Percentiles rank a stretch among this genome's conserved stretches.
These are phyloP conservation scores for Flaveria floridana DNA, from an alignment of 140 eudicot species.

Conservation along the genomic window DNA sequence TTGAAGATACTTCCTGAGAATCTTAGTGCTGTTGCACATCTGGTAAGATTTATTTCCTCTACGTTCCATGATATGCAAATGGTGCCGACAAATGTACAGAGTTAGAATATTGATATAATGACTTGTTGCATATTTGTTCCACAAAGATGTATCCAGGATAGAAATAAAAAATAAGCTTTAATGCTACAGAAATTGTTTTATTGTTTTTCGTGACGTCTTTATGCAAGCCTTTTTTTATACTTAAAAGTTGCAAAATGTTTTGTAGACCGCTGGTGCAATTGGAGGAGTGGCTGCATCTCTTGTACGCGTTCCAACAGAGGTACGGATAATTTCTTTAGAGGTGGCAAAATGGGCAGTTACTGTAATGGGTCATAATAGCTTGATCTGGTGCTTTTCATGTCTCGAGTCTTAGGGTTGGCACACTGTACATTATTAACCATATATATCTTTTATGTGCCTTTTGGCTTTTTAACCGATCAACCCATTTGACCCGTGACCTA, in stretches of 20 bases:
- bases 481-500: not conserved
- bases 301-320: constrained; percentile 98
- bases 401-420: not conserved
- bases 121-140: not conserved
- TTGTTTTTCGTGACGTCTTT: not conserved
- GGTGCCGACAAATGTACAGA: not conserved
- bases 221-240: not conserved
- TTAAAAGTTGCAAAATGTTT: constrained; percentile 23
- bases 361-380: not conserved
- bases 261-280: constrained; percentile 91
- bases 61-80: not conserved
- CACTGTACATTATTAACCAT: constrained; percentile 7
- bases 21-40: constrained; percentile 90
- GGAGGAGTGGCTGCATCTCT: constrained; percentile 98
- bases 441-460: not conserved
- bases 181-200: not conserved
- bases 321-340: constrained; percentile 15
- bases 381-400: not conserved
- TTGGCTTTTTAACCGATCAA: not conserved
- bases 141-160: constrained; percentile 4
- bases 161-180: constrained; percentile 10
- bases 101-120: constrained; percentile 11
- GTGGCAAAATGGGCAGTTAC: not conserved
- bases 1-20: constrained; percentile 77
- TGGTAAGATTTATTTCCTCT: constrained; percentile 48